phyloP scores from a whole-genome alignment of 1,284 basidiomycete genomes.

The Hemileccinum hortonii region DNA sequence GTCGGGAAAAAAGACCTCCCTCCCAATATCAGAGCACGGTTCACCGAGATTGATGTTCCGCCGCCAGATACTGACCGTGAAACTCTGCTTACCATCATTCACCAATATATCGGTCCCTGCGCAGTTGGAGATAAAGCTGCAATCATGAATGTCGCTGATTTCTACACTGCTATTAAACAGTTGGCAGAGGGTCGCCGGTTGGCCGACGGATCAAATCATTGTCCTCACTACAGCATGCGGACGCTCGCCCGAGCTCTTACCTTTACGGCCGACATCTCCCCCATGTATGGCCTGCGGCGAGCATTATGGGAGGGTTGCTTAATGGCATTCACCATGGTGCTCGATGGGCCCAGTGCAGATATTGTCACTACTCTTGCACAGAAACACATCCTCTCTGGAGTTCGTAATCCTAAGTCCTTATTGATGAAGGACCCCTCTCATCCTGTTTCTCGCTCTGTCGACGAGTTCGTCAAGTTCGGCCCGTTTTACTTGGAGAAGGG shows the following conservation, averaged over 20 bases:
- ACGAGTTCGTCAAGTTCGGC: slow-evolving; percentile 81
- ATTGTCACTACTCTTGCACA: slow-evolving; percentile 72
- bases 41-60: slow-evolving; percentile 95
- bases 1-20: slow-evolving; percentile 98
- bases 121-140: slow-evolving; percentile 86
- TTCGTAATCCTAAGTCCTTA: slow-evolving; percentile 79
- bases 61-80: slow-evolving; percentile 92
- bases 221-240: slow-evolving; percentile 98
- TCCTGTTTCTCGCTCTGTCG: slow-evolving; percentile 48
- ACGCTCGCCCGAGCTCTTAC: slow-evolving; percentile 91
- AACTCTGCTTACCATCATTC: slow-evolving; percentile 84
- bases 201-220: slow-evolving; percentile 91
- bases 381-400: slow-evolving; percentile 78
- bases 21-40: slow-evolving; percentile 84
- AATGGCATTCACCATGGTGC: slow-evolving; percentile 97
- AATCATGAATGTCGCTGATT: slow-evolving; percentile 90
- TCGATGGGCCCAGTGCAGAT: slow-evolving; percentile 75
- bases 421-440: slow-evolving; percentile 66
- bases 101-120: slow-evolving; percentile 86
- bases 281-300: slow-evolving; percentile 78
- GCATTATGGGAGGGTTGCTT: slow-evolving; percentile 95
- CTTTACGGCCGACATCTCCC: slow-evolving; percentile 84
- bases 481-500: slow-evolving; percentile 90
- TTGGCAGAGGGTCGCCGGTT: slow-evolving; percentile 80
- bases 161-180: slow-evolving; percentile 84